Conservation (phyloP, 768 basidiomycete genomes). For the Leccinellum luteum region DNA sequence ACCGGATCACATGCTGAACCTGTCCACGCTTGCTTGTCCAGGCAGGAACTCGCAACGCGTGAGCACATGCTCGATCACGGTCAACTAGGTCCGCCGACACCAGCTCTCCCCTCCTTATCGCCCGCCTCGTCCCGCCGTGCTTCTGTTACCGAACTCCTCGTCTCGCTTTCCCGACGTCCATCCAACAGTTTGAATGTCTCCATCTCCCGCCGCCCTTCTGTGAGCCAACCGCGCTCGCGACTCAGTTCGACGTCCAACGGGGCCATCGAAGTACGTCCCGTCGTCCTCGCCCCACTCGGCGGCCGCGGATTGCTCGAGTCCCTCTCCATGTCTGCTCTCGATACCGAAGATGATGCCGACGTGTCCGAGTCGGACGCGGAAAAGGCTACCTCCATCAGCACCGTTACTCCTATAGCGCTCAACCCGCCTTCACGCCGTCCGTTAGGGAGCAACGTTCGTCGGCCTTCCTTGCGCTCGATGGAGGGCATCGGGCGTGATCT, state of each 20-base stretch:
- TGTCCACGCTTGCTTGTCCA: background rate
- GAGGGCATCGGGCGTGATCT: conserved; percentile 32
- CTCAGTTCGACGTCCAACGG: conserved; percentile 18
- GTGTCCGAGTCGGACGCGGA: conserved; percentile 20
- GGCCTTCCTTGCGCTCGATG: conserved; percentile 28
- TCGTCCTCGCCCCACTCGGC: conserved; percentile 20
- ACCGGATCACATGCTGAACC: background rate
- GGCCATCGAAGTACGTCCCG: conserved; percentile 19
- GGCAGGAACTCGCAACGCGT: conserved; percentile 83
- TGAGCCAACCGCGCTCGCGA: conserved; percentile 24
- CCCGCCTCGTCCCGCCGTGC: conserved; percentile 48
- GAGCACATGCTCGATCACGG: conserved; percentile 94
- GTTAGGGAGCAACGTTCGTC: conserved; percentile 8
- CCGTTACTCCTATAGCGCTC: background rate
- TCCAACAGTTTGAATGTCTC: conserved; percentile 29
- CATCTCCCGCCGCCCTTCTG: conserved; percentile 29
- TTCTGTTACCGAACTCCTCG: conserved; percentile 21
- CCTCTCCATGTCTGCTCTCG: conserved; percentile 54
- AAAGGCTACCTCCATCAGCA: conserved; percentile 1
- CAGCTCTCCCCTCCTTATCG: conserved; percentile 41
- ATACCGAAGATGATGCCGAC: conserved; percentile 41
- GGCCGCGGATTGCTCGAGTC: conserved; percentile 38
- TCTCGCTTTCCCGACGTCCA: conserved; percentile 17
- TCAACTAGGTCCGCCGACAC: conserved; percentile 69
- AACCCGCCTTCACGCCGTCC: conserved; percentile 8